phyloP scores from a whole-genome alignment of 805 yeast species.

The Metschnikowia santaceciliae region DNA sequence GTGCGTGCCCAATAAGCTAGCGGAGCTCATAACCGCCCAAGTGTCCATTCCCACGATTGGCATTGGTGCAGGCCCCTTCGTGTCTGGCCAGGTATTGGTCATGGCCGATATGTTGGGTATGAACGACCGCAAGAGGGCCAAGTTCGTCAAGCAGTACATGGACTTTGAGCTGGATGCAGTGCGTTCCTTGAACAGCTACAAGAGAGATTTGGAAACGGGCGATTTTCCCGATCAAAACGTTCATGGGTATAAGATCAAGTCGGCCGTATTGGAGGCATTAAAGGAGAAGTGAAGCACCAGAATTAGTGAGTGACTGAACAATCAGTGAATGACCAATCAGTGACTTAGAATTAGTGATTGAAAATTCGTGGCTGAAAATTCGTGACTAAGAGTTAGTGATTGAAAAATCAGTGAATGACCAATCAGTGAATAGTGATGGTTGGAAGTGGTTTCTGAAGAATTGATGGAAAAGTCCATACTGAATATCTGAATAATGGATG shows the following conservation, averaged over 20 bases:
- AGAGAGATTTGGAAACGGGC: slow-evolving; percentile 50
- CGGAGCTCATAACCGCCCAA: slow-evolving; percentile 55
- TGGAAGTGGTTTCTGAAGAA: too few relatives aligned
- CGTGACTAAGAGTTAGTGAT: too few relatives aligned
- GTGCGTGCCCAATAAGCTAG: slow-evolving; percentile 77
- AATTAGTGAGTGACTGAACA: too few relatives aligned
- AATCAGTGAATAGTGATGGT: too few relatives aligned
- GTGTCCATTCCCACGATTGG: slow-evolving; percentile 83
- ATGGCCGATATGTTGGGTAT: slow-evolving; percentile 80
- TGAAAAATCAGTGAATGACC: too few relatives aligned
- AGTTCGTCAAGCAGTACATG: slow-evolving; percentile 72
- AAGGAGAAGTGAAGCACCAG: too few relatives aligned
- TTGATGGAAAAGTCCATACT: too few relatives aligned
- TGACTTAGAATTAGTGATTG: too few relatives aligned
- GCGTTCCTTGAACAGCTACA: slow-evolving; percentile 51
- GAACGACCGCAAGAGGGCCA: slow-evolving; percentile 46
- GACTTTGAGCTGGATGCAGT: slow-evolving; percentile 47
- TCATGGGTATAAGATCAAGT: slow-evolving; percentile 69
- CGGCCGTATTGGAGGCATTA: slow-evolving; percentile 46
- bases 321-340: too few relatives aligned
- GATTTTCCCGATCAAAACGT: slow-evolving; percentile 56
- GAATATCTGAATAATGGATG: too few relatives aligned
- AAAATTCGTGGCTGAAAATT: too few relatives aligned
- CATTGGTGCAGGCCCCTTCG: slow-evolving; percentile 85
- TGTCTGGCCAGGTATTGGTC: slow-evolving; percentile 89